Base-by-base conservation (phyloP, 2,329 filamentous ascomycete species). In the Venturia oleaginea region DNA sequence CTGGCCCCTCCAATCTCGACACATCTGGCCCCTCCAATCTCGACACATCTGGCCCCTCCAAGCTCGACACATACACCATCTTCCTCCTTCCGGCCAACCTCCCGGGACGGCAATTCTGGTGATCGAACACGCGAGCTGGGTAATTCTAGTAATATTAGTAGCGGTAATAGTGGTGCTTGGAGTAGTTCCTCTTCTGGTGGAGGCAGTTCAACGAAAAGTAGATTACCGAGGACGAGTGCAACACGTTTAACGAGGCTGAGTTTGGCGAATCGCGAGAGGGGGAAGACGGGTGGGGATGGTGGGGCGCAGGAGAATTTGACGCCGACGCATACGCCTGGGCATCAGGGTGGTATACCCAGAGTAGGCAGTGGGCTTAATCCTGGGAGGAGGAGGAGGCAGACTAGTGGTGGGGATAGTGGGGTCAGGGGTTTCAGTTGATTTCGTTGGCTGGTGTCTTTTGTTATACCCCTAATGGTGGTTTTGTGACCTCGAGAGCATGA, bases 261-360 rank as follows among this genome's bases (percentile, higher is more conserved):
- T 51, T 59, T 72, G 46, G 68, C 68, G 40, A 64, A 69, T 40
- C 62, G 55, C 34, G 57, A 55, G 37, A 62, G 54, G 22, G 59
- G 7, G 38, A 63, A 64, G 10, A 64, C 48, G 17, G 59, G 64
- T 19, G 55, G 60, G 59, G 59, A 66, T 17, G 59, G 59, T 10
- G 43, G 48, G 30, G 65, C 66, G 55, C 64, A 55, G 15, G 66
- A 68, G 34, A 68, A 64, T n/a, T 19, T 66, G 43, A 73, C 72
- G 59, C 72, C 72, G 7, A 72, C 69, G 55, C 68, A 69, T 65
- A 65, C 65, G 40, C 68, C 71, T 59, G 32, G 32, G 11, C 40
- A 61, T 57, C 22, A 61, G 68, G 38, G 67, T 62, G 57, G 57
- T 68, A 43, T 61, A 61, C 38, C 51, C 30, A 40, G 62, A 55